Evolutionary conservation across 768 basidiomycete genomes (phyloP), one percentile per base, ranked within the genome.

Genomic region (Naganishia vaughanmartiniae): DNA sequence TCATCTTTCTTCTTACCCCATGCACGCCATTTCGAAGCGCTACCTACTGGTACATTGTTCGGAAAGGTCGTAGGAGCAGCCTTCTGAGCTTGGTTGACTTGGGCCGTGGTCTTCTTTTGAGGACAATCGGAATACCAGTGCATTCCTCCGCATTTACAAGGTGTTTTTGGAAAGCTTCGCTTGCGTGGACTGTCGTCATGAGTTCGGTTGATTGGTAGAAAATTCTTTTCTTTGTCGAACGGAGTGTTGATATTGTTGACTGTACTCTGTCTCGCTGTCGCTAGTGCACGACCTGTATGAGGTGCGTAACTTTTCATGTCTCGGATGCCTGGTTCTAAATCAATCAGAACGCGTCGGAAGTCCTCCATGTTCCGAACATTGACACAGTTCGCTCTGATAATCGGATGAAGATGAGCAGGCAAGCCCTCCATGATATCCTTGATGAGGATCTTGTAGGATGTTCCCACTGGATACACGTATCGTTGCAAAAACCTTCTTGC

Each of bases 291-390:
- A 26, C 21, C 26, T 6, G 48, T 26, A 53, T 53, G 5, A 19
- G 48, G 5, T 53, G 7, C 48, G 48, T 21, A 53, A 21, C 48
- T 26, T 19, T 21, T 48, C 24, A 26, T 21, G 42, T 21, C 17
- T 14, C 69, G 36, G 26, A 46, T 39, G 28, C 56, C 56, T 4
- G 67, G 67, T 31, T 69, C 67, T 31, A 69, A 21, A 33, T 69
- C 56, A 33, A 69, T 53, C 28, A 69, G 67, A 36, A 69, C 42
- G 6, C 67, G 28, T 30, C 45, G 26, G 67, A 69, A 57, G 21
- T 69, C 67, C 30, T 69, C 56, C 14, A 46, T 21, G 33, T 34
- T 58, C 3, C 34, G 36, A 3, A 36, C 26, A 10, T 24, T 17
- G 4, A n/a, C 30, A 54, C 55, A 15, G 26, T 58, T 56, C 4